These are phyloP conservation scores for Crithidia sp. DNA, from an alignment of 208 protist genomes.

Conservation along the genomic window DNA sequence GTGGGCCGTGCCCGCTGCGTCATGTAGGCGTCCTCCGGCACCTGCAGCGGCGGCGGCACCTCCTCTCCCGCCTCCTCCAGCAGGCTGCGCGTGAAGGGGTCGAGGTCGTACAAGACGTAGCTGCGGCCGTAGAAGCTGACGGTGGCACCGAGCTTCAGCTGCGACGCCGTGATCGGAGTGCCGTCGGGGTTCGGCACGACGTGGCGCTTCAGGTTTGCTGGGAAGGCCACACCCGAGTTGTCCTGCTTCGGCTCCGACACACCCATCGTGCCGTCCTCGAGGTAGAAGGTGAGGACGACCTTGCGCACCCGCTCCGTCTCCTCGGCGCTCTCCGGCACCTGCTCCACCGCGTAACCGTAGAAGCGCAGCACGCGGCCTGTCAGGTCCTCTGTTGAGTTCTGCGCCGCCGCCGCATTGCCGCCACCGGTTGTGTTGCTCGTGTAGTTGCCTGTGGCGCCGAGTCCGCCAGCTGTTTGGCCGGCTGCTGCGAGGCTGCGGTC, in stretches of 20 bases:
- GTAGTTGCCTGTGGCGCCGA: constrained; percentile 20
- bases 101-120: constrained; percentile 94
- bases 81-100: constrained; percentile 94
- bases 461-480: neutral
- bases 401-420: neutral
- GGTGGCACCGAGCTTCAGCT: constrained; percentile 89
- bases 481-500: constrained; percentile 48
- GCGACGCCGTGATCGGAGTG: constrained; percentile 73
- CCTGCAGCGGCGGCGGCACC: constrained; percentile 46
- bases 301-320: constrained; percentile 94
- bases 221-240: constrained; percentile 96
- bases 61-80: constrained; percentile 63
- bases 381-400: constrained; percentile 43
- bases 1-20: constrained; percentile 42
- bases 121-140: constrained; percentile 94
- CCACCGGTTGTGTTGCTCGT: constrained; percentile 2
- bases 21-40: constrained; percentile 83
- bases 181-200: constrained; percentile 83
- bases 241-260: constrained; percentile 92
- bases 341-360: constrained; percentile 95
- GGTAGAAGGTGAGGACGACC: constrained; percentile 92
- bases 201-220: constrained; percentile 91
- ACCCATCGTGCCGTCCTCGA: constrained; percentile 97
- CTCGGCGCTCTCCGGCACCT: constrained; percentile 91
- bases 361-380: constrained; percentile 93